Base-by-base conservation (phyloP, 1,284 basidiomycete genomes). In the Cryptococcus maquisensis region DNA sequence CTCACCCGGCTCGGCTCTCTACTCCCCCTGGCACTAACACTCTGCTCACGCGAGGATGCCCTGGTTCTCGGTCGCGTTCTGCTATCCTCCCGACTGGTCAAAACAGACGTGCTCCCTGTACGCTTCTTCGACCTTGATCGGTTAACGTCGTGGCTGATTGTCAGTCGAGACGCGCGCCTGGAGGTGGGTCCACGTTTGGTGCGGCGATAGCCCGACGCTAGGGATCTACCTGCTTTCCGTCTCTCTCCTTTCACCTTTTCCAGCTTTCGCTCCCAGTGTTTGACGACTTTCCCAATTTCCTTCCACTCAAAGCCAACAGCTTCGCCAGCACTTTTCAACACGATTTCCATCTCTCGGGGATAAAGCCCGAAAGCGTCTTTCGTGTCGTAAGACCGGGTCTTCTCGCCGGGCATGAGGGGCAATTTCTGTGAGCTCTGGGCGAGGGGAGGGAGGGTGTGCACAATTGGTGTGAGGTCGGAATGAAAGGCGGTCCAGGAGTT, bases 371-470 rank as follows among this genome's bases (percentile, higher is more conserved):
- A 56, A 0, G 60, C 28, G 49, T 71, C 68, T 23, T 49, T 44
- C 0, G 67, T 48, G 24, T 65, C 56, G 55, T 63, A 74, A 9
- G 59, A 59, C 12, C 47, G 47, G 35, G 67, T 24, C 13, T 56
- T 56, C 42, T 73, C 71, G 28, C 69, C 72, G 1, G 72, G 69
- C 56, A 68, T 60, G 10, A 68, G 61, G 0, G 68, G 70, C 5
- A 71, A 61, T 12, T 56, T 39, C 24, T 57, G 52, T 37, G 61
- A 64, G 28, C 52, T 51, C 12, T 42, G 35, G 10, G 44, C 20
- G 18, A 20, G 28, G 5, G n/a, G 20, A 35, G 32, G 28, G 20
- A 24, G 38, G 26, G 49, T 54, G 48, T 40, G 13, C n/a, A 8
- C 13, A 28, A 2, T 46, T 52, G 12, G 20, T 8, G 20, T 15